phyloP scores from a whole-genome alignment of 1,284 basidiomycete species.

The Naganishia albida region DNA sequence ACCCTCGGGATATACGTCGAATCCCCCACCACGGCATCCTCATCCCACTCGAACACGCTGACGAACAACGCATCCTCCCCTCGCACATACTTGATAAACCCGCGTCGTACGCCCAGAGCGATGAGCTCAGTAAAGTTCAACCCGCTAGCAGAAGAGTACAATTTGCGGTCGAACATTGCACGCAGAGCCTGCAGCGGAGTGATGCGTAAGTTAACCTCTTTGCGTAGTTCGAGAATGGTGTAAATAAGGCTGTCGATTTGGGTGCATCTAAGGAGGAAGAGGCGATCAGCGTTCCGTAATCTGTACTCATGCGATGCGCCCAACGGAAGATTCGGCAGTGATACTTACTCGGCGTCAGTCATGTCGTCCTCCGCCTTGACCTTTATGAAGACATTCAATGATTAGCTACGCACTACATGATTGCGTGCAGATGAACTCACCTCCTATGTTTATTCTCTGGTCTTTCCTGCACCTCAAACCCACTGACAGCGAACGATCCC shows the following conservation, averaged over 20 bases:
- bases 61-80: slow-evolving; percentile 9
- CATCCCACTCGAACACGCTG: slow-evolving; percentile 6
- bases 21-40: too few relatives aligned
- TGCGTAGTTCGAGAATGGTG: slow-evolving; percentile 32
- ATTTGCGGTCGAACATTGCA: slow-evolving; percentile 1
- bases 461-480: too few relatives aligned
- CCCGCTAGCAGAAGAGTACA: not conserved
- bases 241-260: slow-evolving; percentile 33
- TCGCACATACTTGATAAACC: not conserved
- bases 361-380: too few relatives aligned
- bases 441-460: too few relatives aligned
- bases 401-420: too few relatives aligned
- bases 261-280: slow-evolving; percentile 29
- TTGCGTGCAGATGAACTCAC: too few relatives aligned
- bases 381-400: too few relatives aligned
- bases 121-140: slow-evolving; percentile 12
- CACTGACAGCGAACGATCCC: too few relatives aligned
- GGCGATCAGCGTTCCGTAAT: slow-evolving; percentile 36
- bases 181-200: not conserved
- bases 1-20: too few relatives aligned
- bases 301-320: too few relatives aligned
- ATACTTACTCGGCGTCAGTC: too few relatives aligned
- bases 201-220: slow-evolving; percentile 20
- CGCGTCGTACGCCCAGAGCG: not conserved
- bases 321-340: too few relatives aligned